These are phyloP conservation scores for Naematelia aurantialba DNA, from an alignment of 768 basidiomycete species.

Conservation along the genomic window DNA sequence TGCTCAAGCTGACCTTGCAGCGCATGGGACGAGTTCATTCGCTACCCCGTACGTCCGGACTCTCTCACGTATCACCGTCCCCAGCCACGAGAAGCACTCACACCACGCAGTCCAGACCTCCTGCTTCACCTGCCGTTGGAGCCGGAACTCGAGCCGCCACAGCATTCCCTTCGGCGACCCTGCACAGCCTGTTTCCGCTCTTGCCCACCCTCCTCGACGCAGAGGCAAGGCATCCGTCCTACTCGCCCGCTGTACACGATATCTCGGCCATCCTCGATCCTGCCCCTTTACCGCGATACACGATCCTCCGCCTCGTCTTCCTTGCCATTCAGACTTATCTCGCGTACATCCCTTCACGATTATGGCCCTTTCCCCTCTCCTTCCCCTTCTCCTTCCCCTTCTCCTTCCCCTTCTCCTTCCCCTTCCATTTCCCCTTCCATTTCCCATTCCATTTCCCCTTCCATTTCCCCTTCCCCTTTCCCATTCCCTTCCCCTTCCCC, in stretches of 20 bases:
- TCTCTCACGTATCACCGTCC: background rate
- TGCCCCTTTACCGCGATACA: background rate
- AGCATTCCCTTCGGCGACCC: background rate
- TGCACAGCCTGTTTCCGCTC: background rate
- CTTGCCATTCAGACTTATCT: background rate
- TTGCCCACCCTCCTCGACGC: background rate
- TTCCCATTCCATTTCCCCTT: too few species aligned
- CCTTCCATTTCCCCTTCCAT: too few species aligned
- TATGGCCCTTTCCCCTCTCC: background rate
- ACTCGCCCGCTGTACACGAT: background rate
- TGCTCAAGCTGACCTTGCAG: background rate
- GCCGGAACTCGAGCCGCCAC: background rate
- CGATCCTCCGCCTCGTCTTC: background rate
- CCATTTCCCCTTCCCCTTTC: too few species aligned
- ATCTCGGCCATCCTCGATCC: background rate
- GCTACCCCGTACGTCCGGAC: slow-evolving; percentile 12
- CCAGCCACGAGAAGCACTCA: background rate
- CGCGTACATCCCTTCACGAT: too few species aligned
- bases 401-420: too few species aligned
- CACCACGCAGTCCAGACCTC: background rate
- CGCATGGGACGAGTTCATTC: slow-evolving; percentile 15
- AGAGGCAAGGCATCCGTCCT: background rate
- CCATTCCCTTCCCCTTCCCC: too few species aligned
- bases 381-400: too few species aligned
- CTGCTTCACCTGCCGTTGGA: background rate